phyloP scores from a whole-genome alignment of 768 basidiomycete genomes.

The Russula abietina region DNA sequence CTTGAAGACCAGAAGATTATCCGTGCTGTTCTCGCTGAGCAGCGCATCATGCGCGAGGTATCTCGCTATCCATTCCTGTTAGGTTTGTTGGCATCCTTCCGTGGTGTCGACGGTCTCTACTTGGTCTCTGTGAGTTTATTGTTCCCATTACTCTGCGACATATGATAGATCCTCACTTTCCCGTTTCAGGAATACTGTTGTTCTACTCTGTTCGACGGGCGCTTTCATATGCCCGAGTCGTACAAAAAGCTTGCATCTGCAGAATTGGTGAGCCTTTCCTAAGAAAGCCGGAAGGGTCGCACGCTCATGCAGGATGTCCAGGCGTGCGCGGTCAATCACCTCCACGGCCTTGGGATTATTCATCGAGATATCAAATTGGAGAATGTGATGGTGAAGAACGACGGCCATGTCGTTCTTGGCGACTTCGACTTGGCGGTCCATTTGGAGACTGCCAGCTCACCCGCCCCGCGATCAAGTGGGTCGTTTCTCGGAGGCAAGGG shows the following conservation, averaged over 20 bases:
- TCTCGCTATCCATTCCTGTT: constrained; percentile 22
- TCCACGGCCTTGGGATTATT: constrained; percentile 87
- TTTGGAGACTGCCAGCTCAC: constrained; percentile 1
- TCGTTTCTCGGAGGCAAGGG: background rate
- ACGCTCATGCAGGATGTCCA: constrained; percentile 11
- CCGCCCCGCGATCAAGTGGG: background rate
- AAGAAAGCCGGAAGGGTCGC: background rate
- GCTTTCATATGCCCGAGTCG: constrained; percentile 9
- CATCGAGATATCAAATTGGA: constrained; percentile 96
- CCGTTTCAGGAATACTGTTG: constrained; percentile 26
- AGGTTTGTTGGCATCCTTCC: constrained; percentile 28
- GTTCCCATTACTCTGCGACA: background rate
- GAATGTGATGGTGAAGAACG: constrained; percentile 86
- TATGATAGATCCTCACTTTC: background rate
- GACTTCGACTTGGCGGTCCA: constrained; percentile 59
- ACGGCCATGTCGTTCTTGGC: constrained; percentile 83
- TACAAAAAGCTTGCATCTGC: constrained; percentile 32
- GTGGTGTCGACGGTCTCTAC: constrained; percentile 26
- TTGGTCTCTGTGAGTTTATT: constrained; percentile 26
- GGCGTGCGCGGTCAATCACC: constrained; percentile 67
- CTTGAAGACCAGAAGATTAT: background rate
- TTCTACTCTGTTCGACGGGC: constrained; percentile 14
- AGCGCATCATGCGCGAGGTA: constrained; percentile 11
- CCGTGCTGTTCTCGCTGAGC: constrained; percentile 14
- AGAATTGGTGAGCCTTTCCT: constrained; percentile 31